phyloP scores from a whole-genome alignment of 352 stramenopile species.

The Globisporangium solare region DNA sequence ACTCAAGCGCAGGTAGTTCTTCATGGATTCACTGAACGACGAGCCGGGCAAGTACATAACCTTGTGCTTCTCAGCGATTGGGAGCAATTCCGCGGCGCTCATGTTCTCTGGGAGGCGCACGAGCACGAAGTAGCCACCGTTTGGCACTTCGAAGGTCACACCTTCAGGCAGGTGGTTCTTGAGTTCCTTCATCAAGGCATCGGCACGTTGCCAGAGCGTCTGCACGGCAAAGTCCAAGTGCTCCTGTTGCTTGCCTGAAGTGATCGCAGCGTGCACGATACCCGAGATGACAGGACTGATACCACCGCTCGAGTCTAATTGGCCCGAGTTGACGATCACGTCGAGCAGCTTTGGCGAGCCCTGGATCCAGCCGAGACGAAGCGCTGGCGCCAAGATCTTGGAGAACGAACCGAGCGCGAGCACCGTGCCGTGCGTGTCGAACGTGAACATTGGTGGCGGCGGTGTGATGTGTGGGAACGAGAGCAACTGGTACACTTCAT shows the following conservation, averaged over 20 bases:
- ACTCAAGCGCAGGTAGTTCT: conserved; percentile 84
- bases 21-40: conserved; percentile 83
- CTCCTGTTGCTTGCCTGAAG: conserved; percentile 65
- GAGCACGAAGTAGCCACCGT: conserved; percentile 88
- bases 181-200: conserved; percentile 74
- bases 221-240: conserved; percentile 72
- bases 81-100: conserved; percentile 68
- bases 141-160: conserved; percentile 68
- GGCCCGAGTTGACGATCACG: conserved; percentile 77
- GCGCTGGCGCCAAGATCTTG: conserved; percentile 92
- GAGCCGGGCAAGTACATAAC: conserved; percentile 80
- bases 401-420: conserved; percentile 92
- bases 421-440: conserved; percentile 75
- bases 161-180: conserved; percentile 52
- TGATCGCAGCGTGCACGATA: conserved; percentile 76
- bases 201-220: conserved; percentile 69
- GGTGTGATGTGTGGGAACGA: conserved; percentile 87
- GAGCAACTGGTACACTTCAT: conserved; percentile 95
- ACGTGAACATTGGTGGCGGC: conserved; percentile 82
- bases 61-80: conserved; percentile 83
- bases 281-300: conserved; percentile 91
- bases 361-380: conserved; percentile 89
- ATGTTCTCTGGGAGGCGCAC: conserved; percentile 75
- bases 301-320: conserved; percentile 90
- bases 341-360: conserved; percentile 64